Evolutionary conservation across 2,329 filamentous ascomycete species (phyloP), one percentile per base, ranked within the genome.

Genomic region (Bertia moriformis): DNA sequence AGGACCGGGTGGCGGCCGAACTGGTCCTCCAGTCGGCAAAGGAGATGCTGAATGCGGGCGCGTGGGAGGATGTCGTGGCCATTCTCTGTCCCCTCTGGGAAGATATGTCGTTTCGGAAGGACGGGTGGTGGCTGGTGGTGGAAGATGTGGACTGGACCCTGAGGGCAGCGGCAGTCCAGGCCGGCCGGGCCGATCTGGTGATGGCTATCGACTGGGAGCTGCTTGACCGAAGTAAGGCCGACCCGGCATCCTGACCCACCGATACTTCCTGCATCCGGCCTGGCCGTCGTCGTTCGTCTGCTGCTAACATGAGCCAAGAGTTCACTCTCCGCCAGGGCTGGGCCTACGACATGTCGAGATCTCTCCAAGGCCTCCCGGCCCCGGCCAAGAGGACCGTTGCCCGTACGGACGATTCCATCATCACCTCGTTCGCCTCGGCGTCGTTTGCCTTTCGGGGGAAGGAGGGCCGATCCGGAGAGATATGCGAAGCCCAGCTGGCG

Each of bases 191-290:
- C 5, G 67, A 71, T 39, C 57, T 78, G 19, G 62, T 80, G 5
- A 56, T 81, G 24, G 64, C 73, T 19, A 68, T 78, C 38, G 74
- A 79, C 48, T 79, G 78, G 71, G 77, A 81, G 49, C 58, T 82
- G 35, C 60, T 80, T 52, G 65, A 73, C 42, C 66, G 56, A 35
- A 63, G 73, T 77, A 57, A 52, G 71, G 61, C n/a, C 19, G 37
- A 15, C 14, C 29, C 35, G 12, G n/a, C 3, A 15, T 15, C 30
- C 15, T 19, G 19, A 20, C 10, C 32, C 27, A 18, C 12, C n/a
- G n/a, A n/a, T n/a, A n/a, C 12, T n/a, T 29, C 12, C 24, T 12
- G n/a, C 12, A 29, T 14, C 13, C 14, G 3, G 14, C n/a, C 4
- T 17, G 4, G n/a, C 18, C 14, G 27, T 20, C 7, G 2, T 14